A percentile compares a stretch with the other conserved stretches of the same genome.
Evolutionary conservation across 164 flowering plant genomes (phyloP).

Genomic region (Amborella trichopoda): DNA sequence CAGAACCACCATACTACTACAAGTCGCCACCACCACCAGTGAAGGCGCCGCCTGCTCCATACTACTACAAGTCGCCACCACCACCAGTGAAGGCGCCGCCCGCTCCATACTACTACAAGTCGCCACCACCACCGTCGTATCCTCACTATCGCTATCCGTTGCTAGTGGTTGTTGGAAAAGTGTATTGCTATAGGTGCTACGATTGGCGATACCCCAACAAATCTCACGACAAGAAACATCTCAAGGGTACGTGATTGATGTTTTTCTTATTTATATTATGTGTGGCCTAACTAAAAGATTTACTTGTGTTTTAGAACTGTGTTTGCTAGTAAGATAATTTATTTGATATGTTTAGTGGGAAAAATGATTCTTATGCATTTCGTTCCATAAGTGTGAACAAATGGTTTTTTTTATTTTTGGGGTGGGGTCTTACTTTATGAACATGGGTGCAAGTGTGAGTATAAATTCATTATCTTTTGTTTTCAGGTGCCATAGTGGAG

Average conservation of each 20-base stretch:
- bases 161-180: slow-evolving; percentile 59
- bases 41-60: slow-evolving; percentile 2
- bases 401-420: too few relatives aligned
- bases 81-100: slow-evolving; percentile 4
- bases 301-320: too few relatives aligned
- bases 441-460: too few relatives aligned
- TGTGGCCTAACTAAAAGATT: too few relatives aligned
- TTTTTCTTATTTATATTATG: too few relatives aligned
- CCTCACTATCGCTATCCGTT: too few relatives aligned
- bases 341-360: too few relatives aligned
- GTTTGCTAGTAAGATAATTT: too few relatives aligned
- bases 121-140: slow-evolving; percentile 6
- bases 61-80: slow-evolving; percentile 8
- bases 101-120: slow-evolving; percentile 1
- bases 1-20: slow-evolving; percentile 19
- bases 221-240: slow-evolving; percentile 66
- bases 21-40: slow-evolving; percentile 14
- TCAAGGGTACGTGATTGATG: slow-evolving; percentile 62
- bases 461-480: too few relatives aligned
- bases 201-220: slow-evolving; percentile 45
- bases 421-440: too few relatives aligned
- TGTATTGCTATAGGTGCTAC: slow-evolving; percentile 70
- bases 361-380: too few relatives aligned
- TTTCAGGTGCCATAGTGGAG: slow-evolving; percentile 67
- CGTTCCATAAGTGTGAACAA: too few relatives aligned